A percentile compares a stretch with the other conserved stretches of the same genome.
These are phyloP conservation scores for Kockovaella imperatae DNA, from an alignment of 768 basidiomycete species.

Conservation along the genomic window DNA sequence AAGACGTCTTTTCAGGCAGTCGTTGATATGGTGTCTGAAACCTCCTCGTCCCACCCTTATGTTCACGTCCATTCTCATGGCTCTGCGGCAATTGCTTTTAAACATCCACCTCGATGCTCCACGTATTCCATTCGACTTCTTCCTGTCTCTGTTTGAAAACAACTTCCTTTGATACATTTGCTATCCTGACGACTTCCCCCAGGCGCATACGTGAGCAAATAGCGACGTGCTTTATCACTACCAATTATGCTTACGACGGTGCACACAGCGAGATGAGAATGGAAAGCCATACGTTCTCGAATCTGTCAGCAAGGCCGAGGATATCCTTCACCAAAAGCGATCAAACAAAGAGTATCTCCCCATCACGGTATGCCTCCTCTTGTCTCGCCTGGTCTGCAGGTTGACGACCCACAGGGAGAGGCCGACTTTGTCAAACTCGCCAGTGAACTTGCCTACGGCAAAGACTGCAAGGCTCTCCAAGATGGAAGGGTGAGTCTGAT, in stretches of 20 bases:
- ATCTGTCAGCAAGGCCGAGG: constrained; percentile 71
- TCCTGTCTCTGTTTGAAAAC: too few species aligned
- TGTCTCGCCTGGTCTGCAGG: background rate
- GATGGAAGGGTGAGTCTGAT: constrained; percentile 53
- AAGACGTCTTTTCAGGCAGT: background rate
- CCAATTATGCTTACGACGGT: background rate
- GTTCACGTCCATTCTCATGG: background rate
- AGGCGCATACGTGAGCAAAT: constrained; percentile 37
- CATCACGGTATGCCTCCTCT: constrained; percentile 53
- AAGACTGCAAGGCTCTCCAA: constrained; percentile 62
- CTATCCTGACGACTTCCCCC: background rate
- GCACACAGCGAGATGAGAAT: constrained; percentile 61
- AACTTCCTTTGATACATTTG: too few species aligned
- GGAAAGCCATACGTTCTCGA: constrained; percentile 92
- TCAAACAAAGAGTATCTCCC: constrained; percentile 96
- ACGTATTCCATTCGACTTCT: background rate
- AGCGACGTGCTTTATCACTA: background rate
- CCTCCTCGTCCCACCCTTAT: background rate
- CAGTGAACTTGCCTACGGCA: constrained; percentile 76
- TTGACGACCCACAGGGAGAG: constrained; percentile 51
- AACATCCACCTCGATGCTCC: too few species aligned
- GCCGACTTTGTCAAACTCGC: constrained; percentile 75
- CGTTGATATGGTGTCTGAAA: background rate
- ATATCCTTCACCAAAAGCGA: constrained; percentile 55
- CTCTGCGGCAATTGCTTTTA: too few species aligned